A percentile compares a stretch with the other conserved stretches of the same genome.
Evolutionary conservation across 2,329 filamentous ascomycete species (phyloP).

Genomic region (Colletotrichum endophyticum): DNA sequence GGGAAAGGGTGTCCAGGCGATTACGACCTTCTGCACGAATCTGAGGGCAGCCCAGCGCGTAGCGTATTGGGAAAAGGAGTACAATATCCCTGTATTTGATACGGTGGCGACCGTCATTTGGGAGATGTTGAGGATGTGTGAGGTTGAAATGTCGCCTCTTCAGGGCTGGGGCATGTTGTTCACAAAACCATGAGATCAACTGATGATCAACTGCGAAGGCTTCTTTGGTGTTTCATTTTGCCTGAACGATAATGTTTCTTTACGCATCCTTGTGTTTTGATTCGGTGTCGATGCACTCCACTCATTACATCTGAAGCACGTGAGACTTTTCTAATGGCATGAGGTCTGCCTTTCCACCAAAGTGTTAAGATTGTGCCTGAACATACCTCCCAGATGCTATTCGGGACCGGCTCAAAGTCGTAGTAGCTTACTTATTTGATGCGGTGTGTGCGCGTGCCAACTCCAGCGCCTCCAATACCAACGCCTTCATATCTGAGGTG

Average conservation of each 20-base stretch:
- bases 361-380: neutral
- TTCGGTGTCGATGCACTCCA: neutral
- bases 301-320: neutral
- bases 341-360: neutral
- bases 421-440: neutral
- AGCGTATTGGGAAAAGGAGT: conserved; percentile 38
- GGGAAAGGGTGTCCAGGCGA: conserved; percentile 29
- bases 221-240: neutral
- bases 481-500: neutral
- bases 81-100: conserved; percentile 42
- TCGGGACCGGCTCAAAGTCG: neutral
- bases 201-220: neutral
- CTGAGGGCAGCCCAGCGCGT: conserved; percentile 42
- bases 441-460: neutral
- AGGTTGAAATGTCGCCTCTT: conserved; percentile 31
- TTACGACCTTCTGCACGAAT: conserved; percentile 50
- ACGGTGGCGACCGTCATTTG: conserved; percentile 46
- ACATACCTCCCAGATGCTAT: neutral
- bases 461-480: neutral
- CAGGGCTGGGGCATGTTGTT: conserved; percentile 41
- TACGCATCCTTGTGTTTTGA: neutral
- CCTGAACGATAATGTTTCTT: neutral
- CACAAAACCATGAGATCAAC: neutral
- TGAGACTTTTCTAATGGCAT: neutral
- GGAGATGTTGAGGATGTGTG: conserved; percentile 40